phyloP scores from a whole-genome alignment of 805 yeast genomes.

The Kluyveromyces dobzhanskii region DNA sequence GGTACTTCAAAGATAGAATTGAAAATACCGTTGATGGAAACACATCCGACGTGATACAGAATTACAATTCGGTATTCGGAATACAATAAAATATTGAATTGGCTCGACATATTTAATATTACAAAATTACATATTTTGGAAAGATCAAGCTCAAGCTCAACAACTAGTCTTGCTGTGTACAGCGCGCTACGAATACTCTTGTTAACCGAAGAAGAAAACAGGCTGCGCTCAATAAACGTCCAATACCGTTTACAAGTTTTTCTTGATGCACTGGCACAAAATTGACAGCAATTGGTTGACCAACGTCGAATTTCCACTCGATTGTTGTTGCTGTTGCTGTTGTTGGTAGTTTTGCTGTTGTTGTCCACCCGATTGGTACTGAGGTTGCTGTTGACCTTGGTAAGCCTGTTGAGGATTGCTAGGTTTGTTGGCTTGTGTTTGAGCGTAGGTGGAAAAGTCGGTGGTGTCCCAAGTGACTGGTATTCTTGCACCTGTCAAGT shows the following conservation, averaged over 20 bases:
- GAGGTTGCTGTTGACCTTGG: constrained; percentile 18
- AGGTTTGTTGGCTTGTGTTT: constrained; percentile 9
- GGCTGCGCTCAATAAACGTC: too few relatives aligned
- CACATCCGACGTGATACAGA: neutral
- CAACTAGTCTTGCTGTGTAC: too few relatives aligned
- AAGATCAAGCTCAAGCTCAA: too few relatives aligned
- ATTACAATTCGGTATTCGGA: constrained; percentile 18
- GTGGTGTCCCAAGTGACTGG: constrained; percentile 32
- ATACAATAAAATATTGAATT: neutral
- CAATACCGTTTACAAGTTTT: constrained; percentile 9
- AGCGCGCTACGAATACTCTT: too few relatives aligned
- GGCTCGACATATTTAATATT: neutral
- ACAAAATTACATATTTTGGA: neutral
- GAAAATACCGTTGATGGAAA: constrained; percentile 3
- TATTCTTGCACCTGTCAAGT: constrained; percentile 41
- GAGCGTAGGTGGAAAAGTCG: constrained; percentile 8
- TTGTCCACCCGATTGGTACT: constrained; percentile 23
- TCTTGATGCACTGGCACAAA: constrained; percentile 31
- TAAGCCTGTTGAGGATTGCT: constrained; percentile 12
- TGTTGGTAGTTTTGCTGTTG: constrained; percentile 23
- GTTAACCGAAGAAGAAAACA: too few relatives aligned
- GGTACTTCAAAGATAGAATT: constrained; percentile 15
- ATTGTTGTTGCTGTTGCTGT: constrained; percentile 17
- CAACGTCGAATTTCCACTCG: constrained; percentile 12
- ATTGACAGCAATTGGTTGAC: constrained; percentile 20